Evolutionary conservation across 1,139 yeast genomes (phyloP), one percentile per base, ranked within the genome.

Genomic region (Kurtzmaniella quercitrusa): DNA sequence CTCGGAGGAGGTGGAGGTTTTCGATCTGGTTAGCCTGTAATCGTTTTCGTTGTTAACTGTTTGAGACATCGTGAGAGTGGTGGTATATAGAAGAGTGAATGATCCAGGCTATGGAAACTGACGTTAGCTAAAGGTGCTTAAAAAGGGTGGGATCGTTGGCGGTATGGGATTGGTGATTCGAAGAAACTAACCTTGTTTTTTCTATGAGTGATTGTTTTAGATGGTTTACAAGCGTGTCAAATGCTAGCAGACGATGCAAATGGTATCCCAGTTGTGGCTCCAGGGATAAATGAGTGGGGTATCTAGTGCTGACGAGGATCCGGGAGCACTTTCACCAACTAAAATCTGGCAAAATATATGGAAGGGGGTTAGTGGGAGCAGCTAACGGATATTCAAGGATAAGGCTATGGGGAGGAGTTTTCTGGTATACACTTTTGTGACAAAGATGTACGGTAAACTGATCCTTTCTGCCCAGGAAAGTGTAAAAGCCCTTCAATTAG

Each of bases 41-140:
- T 70, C 74, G 55, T 72, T 72, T 52, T 72, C 77, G 58, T 72
- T 70, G 52, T 65, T 69, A 44, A 69, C 48, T 14, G 66, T 56
- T 54, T 63, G 68, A 24, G 70, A 66, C 75, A 70, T 68, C 37
- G 31, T 27, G 12, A 27, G 31, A 11, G 14, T 27, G 12, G 14
- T 21, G 31, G 31, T 6, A 27, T 27, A 27, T 11, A 6, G 14
- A n/a, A 27, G 31, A 10, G 31, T 10, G 31, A 11, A 7, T 27
- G 10, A 27, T 27, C 23, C 4, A 21, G 31, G 31, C n/a, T 5
- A 27, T 27, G 10, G 10, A 27, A 27, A 10, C 7, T 21, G 23
- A 21, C 8, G 23, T 21, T 5, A 21, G 23, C 23, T 8, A 21
- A 21, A 21, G n/a, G n/a, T n/a, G n/a, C n/a, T n/a, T n/a, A n/a